Conservation (phyloP, 2,329 filamentous ascomycete species). For the Alternaria sp. region DNA sequence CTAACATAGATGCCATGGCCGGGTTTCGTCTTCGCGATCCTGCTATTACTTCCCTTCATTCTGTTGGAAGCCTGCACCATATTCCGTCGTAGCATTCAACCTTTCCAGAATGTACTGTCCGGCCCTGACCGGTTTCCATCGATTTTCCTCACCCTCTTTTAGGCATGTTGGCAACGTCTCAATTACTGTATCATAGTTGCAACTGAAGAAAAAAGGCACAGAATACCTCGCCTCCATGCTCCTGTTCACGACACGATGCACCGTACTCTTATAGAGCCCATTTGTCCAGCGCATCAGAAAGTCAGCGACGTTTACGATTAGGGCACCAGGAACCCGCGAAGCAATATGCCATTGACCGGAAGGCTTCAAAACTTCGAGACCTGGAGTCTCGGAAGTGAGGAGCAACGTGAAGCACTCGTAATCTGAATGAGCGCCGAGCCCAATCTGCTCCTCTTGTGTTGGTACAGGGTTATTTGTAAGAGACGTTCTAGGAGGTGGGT, state of each 20-base stretch:
- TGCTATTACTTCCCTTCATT: neutral
- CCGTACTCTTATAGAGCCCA: slow-evolving; percentile 58
- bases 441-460: slow-evolving; percentile 39
- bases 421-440: slow-evolving; percentile 52
- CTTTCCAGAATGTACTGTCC: slow-evolving; percentile 54
- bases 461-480: slow-evolving; percentile 11
- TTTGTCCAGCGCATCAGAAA: slow-evolving; percentile 63
- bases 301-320: slow-evolving; percentile 64
- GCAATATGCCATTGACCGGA: slow-evolving; percentile 45
- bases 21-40: neutral
- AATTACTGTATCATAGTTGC: slow-evolving; percentile 53
- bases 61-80: slow-evolving; percentile 37
- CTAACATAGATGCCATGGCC: neutral
- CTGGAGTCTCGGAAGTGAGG: slow-evolving; percentile 38
- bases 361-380: slow-evolving; percentile 47
- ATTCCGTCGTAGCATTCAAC: slow-evolving; percentile 45
- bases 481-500: slow-evolving; percentile 43
- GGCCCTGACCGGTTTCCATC: slow-evolving; percentile 49
- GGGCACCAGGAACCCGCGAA: slow-evolving; percentile 52
- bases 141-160: slow-evolving; percentile 40
- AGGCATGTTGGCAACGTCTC: slow-evolving; percentile 53
- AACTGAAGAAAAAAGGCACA: slow-evolving; percentile 59
- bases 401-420: slow-evolving; percentile 49
- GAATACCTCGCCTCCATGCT: slow-evolving; percentile 53
- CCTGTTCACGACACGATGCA: slow-evolving; percentile 60